Percentiles rank a stretch among this genome's conserved stretches.
Conservation (phyloP, 1,284 basidiomycete genomes). For the Rhodofomes roseus region DNA sequence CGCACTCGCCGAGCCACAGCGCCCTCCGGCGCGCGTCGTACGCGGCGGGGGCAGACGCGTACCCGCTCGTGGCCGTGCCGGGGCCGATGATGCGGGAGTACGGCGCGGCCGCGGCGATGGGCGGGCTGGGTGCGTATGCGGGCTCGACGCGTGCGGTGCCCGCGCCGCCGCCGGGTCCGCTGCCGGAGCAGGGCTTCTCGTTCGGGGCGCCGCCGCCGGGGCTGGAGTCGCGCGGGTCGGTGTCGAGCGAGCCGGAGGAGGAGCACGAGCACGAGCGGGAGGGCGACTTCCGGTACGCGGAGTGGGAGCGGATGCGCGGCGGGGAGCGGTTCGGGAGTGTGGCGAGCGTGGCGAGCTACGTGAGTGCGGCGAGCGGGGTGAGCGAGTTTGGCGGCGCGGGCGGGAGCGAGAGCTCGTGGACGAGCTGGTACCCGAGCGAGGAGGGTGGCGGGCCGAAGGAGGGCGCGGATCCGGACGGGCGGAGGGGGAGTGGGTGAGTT, state of each 20-base stretch:
- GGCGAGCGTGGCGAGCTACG: constrained; percentile 22
- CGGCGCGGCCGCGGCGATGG: constrained; percentile 5
- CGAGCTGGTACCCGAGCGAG: constrained; percentile 7
- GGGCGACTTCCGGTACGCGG: not conserved
- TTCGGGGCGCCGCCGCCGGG: constrained; percentile 51
- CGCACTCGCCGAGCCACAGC: constrained; percentile 1
- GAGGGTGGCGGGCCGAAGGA: constrained; percentile 4
- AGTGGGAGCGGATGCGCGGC: constrained; percentile 3
- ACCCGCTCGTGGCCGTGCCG: not conserved
- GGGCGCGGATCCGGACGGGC: constrained; percentile 3
- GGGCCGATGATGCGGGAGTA: not conserved
- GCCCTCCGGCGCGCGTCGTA: not conserved
- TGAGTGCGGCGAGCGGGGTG: constrained; percentile 21
- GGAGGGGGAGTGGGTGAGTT: constrained; percentile 13
- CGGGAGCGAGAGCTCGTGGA: constrained; percentile 3
- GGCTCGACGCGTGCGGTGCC: constrained; percentile 46
- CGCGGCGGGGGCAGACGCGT: not conserved
- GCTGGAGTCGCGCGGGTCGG: constrained; percentile 1
- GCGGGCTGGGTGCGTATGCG: constrained; percentile 34
- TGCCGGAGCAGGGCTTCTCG: constrained; percentile 65
- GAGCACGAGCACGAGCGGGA: not conserved
- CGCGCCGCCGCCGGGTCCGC: constrained; percentile 61
- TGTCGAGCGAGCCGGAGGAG: constrained; percentile 6
- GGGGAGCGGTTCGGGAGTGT: constrained; percentile 13
- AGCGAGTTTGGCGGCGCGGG: constrained; percentile 2